Conservation (phyloP, 139 green algal species). For the Dunaliella primolecta region DNA sequence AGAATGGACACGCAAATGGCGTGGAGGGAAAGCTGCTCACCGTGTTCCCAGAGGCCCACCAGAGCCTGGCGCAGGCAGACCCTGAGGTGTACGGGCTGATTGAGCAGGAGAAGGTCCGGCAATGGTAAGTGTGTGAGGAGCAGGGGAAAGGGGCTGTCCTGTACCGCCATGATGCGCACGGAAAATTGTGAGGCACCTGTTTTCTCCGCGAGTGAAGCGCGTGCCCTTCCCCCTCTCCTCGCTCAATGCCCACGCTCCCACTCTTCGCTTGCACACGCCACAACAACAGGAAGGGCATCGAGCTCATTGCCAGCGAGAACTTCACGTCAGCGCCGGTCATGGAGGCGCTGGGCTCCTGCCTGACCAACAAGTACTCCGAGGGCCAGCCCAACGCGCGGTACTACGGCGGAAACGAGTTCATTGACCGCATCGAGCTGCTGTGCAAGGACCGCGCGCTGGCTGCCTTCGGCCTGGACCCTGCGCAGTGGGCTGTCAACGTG, state of each 20-base stretch:
- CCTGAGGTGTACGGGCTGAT: conserved; percentile 88
- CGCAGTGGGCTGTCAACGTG: conserved; percentile 94
- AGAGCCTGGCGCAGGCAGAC: conserved; percentile 75
- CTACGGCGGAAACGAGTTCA: conserved; percentile 96
- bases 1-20: too few relatives aligned
- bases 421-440: conserved; percentile 73
- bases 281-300: conserved; percentile 83
- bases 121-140: conserved; percentile 66
- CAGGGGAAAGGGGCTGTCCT: too few relatives aligned
- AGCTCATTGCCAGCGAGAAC: conserved; percentile 98
- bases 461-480: conserved; percentile 80
- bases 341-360: conserved; percentile 89
- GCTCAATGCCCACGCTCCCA: not conserved
- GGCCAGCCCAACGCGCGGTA: conserved; percentile 91
- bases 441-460: conserved; percentile 84
- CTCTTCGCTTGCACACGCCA: not conserved
- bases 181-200: not conserved
- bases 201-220: too few relatives aligned
- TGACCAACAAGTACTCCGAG: conserved; percentile 99
- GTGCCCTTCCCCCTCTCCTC: not conserved
- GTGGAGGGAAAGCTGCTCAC: not conserved
- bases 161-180: too few relatives aligned
- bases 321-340: conserved; percentile 93
- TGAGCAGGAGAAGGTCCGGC: conserved; percentile 88
- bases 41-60: conserved; percentile 81